phyloP scores from a whole-genome alignment of 257 asterid genomes.

The Echium plantagineum region DNA sequence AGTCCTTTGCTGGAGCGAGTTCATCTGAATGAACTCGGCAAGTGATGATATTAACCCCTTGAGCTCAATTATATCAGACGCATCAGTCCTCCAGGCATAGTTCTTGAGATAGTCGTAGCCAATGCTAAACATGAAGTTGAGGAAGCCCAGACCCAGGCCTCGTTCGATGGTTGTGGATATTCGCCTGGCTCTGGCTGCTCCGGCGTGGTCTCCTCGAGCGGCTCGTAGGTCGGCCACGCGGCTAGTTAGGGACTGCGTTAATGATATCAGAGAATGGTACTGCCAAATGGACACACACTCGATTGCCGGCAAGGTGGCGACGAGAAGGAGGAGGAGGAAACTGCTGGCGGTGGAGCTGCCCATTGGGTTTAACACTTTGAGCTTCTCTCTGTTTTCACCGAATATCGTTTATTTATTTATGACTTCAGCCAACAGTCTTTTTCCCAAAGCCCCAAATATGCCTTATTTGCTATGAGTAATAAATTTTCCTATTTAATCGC shows the following conservation, averaged over 20 bases:
- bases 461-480: no score
- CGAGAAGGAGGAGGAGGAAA: slow-evolving; percentile 22
- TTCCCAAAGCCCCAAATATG: no score
- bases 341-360: slow-evolving; percentile 8
- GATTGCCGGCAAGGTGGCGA: slow-evolving; percentile 11
- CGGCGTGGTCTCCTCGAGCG: slow-evolving; percentile 57
- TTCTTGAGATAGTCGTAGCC: slow-evolving; percentile 57
- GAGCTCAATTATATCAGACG: slow-evolving; percentile 17
- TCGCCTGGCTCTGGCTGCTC: slow-evolving; percentile 46
- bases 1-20: slow-evolving; percentile 44
- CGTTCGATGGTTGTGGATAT: slow-evolving; percentile 39
- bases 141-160: slow-evolving; percentile 46
- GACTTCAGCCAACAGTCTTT: no score
- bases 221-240: slow-evolving; percentile 69
- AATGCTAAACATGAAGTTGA: slow-evolving; percentile 35
- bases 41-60: slow-evolving; percentile 36
- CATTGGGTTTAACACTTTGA: slow-evolving; percentile 5
- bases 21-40: slow-evolving; percentile 30
- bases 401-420: no score
- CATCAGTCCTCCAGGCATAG: slow-evolving; percentile 21
- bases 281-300: slow-evolving; percentile 25
- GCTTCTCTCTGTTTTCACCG: no score
- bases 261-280: slow-evolving; percentile 45
- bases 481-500: no score
- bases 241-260: slow-evolving; percentile 58